Conservation (phyloP, 495 filamentous ascomycete genomes). For the Tetracladium marchalianum region DNA sequence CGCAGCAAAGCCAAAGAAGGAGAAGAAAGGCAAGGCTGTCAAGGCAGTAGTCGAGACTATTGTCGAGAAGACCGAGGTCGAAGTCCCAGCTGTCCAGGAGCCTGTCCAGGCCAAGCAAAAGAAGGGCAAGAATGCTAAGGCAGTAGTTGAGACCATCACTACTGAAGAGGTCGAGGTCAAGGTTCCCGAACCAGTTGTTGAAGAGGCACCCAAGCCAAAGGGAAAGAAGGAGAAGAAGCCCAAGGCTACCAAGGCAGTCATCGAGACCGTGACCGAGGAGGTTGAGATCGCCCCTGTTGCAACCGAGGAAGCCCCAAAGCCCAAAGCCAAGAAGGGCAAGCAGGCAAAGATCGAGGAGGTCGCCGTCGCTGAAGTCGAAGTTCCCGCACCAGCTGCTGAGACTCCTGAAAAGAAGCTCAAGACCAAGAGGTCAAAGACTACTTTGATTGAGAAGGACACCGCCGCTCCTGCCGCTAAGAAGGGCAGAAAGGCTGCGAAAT, state of each 20-base stretch:
- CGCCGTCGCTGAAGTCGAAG: background rate
- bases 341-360: slow-evolving; percentile 1
- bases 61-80: background rate
- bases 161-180: background rate
- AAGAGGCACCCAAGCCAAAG: slow-evolving; percentile 7
- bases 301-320: slow-evolving; percentile 3
- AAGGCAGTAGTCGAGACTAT: slow-evolving; percentile 1
- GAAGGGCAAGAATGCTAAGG: slow-evolving; percentile 1
- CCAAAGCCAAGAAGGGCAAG: slow-evolving; percentile 6
- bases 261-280: background rate
- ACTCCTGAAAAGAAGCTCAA: slow-evolving; percentile 5
- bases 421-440: slow-evolving; percentile 1
- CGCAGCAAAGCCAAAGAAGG: slow-evolving; percentile 9
- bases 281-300: background rate
- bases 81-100: slow-evolving; percentile 3
- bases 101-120: background rate
- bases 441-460: background rate
- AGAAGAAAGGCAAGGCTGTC: slow-evolving; percentile 8
- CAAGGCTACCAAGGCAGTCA: background rate
- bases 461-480: too few relatives aligned
- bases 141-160: slow-evolving; percentile 5
- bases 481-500: too few relatives aligned
- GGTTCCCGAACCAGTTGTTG: background rate
- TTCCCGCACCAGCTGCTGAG: background rate
- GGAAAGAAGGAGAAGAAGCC: slow-evolving; percentile 19